phyloP scores from a whole-genome alignment of 1,284 basidiomycete genomes.

The Papiliotrema laurentii region DNA sequence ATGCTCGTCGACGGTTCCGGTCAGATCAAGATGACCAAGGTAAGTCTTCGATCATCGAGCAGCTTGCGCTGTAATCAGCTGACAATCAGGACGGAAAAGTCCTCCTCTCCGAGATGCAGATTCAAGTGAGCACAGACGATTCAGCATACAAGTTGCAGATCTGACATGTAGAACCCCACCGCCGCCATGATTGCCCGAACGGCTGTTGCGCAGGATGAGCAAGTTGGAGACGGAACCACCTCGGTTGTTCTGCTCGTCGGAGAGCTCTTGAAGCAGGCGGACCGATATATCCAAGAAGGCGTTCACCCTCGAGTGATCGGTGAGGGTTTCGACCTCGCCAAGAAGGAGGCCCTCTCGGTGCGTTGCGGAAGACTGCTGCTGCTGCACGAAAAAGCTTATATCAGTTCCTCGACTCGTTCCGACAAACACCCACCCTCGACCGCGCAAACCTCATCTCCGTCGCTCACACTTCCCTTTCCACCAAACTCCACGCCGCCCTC shows the following conservation, averaged over 20 bases:
- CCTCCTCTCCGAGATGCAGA: conserved; percentile 98
- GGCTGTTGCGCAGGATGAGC: conserved; percentile 97
- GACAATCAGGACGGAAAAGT: conserved; percentile 80
- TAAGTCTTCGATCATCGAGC: conserved; percentile 16
- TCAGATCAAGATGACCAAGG: conserved; percentile 99
- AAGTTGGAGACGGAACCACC: conserved; percentile 98
- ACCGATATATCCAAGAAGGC: conserved; percentile 96
- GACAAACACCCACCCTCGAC: conserved; percentile 68
- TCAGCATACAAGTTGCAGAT: background rate
- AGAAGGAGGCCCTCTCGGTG: conserved; percentile 85
- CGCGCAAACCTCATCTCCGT: conserved; percentile 88
- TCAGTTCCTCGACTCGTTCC: conserved; percentile 88
- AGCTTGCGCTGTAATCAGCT: background rate
- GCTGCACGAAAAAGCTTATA: no score
- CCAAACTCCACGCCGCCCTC: conserved; percentile 79
- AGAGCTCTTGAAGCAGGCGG: conserved; percentile 94
- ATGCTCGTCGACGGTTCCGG: conserved; percentile 99
- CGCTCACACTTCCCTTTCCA: conserved; percentile 89
- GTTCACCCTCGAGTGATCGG: conserved; percentile 96
- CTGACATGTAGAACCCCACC: conserved; percentile 70
- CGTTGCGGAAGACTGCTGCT: no score
- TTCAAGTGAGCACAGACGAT: conserved; percentile 43
- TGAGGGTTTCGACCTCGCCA: conserved; percentile 94
- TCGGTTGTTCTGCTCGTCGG: conserved; percentile 96
- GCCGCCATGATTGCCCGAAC: conserved; percentile 99